Evolutionary conservation across 208 protist species (phyloP).

Genomic region (Phytomonas sp.): DNA sequence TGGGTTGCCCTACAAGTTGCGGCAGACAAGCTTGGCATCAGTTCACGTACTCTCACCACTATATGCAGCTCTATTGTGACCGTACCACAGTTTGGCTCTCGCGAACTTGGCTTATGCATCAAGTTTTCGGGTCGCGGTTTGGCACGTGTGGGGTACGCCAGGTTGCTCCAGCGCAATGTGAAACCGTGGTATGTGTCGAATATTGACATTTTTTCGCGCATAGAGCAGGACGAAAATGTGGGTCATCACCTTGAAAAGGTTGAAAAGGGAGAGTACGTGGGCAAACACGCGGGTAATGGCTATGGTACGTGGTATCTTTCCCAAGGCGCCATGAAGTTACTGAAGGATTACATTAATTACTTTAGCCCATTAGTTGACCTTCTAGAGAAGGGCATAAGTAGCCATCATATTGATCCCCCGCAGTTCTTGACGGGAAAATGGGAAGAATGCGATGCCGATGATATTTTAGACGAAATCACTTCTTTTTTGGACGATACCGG

Average conservation of each 20-base stretch:
- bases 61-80: conserved; percentile 73
- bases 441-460: conserved; percentile 41
- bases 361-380: conserved; percentile 68
- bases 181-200: conserved; percentile 79
- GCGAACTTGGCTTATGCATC: conserved; percentile 79
- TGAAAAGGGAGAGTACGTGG: conserved; percentile 52
- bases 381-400: conserved; percentile 33
- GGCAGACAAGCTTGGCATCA: conserved; percentile 37
- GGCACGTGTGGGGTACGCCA: conserved; percentile 74
- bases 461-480: conserved; percentile 70
- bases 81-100: conserved; percentile 64
- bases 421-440: conserved; percentile 69
- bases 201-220: conserved; percentile 55
- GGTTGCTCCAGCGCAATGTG: conserved; percentile 43
- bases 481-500: conserved; percentile 41
- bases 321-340: conserved; percentile 40
- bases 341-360: conserved; percentile 44
- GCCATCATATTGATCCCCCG: conserved; percentile 49
- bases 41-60: conserved; percentile 35
- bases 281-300: conserved; percentile 27
- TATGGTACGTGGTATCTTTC: conserved; percentile 81
- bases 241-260: conserved; percentile 60
- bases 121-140: conserved; percentile 61
- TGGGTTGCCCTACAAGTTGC: conserved; percentile 70
- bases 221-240: conserved; percentile 56